Evolutionary conservation across 73 alveolate species (phyloP), one percentile per base, ranked within the genome.

Genomic region (Urostyla sp.): DNA sequence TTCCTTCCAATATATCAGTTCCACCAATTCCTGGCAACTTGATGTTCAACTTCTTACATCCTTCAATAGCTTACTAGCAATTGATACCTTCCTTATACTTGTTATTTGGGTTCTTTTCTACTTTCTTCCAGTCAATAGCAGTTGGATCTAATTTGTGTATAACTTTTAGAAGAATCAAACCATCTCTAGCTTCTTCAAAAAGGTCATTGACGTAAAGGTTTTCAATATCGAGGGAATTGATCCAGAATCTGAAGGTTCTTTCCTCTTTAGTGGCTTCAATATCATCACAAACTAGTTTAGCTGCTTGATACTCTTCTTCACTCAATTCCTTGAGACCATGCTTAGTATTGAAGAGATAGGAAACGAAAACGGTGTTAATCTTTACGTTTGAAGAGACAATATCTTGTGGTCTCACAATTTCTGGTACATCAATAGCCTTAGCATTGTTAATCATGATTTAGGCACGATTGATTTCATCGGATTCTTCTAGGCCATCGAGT

Each of bases 161-260:
- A 23, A 94, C 88, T 75, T 91, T 93, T 34, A 91, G 80, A 26
- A 94, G 66, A 50, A 92, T 87, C 27, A 96, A 67, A 23, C 99
- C 99, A 75, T 87, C 98, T 85, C 93, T 88, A 49, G 93, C 80
- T 75, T 96, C 98, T 90, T 94, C 96, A 76, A 88, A 88, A 35
- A 96, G 72, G 67, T 96, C 93, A 72, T 92, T 84, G 57, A 96
- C 72, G 74, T 82, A 79, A 44, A 95, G 90, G 36, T 90, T 96
- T 45, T 94, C 97, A 30, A 96, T 63, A 37, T 90, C 87, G 43
- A 96, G 89, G 31, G 96, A 73, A 93, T 96, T 96, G 84, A 93
- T 91, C 99, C 99, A 96, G 95, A 94, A 87, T 53, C 97, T 84
- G 93, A 88, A 94, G 43, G 95, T 95, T 89, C 98, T 94, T 85